A percentile compares a stretch with the other conserved stretches of the same genome.
Conservation (phyloP, 768 basidiomycete genomes). For the Panus rudis region DNA sequence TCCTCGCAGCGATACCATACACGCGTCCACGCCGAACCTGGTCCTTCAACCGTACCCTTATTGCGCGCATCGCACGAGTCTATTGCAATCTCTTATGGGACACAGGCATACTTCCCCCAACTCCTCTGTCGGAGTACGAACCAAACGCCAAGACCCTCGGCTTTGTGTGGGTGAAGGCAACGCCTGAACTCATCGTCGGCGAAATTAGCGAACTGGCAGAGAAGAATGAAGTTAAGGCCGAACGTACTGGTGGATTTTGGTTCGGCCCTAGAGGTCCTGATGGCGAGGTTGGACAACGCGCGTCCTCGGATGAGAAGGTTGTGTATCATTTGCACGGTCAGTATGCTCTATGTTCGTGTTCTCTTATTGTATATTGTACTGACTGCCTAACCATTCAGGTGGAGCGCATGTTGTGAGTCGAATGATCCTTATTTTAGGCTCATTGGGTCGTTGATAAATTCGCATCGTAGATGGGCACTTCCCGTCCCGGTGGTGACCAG, state of each 20-base stretch:
- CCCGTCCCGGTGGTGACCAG: neutral
- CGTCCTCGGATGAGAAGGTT: constrained; percentile 14
- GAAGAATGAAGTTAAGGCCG: constrained; percentile 15
- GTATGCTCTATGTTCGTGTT: constrained; percentile 8
- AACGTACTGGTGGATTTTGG: constrained; percentile 20
- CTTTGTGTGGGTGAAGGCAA: constrained; percentile 10
- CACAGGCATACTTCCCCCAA: no score
- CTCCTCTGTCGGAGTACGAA: no score
- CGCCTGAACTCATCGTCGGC: constrained; percentile 5
- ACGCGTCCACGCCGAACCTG: constrained; percentile 7
- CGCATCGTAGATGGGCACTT: constrained; percentile 1
- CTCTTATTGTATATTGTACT: constrained; percentile 1
- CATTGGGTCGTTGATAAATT: neutral
- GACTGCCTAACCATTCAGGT: constrained; percentile 16
- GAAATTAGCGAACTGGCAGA: constrained; percentile 20
- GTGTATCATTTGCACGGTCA: constrained; percentile 16
- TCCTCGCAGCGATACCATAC: constrained; percentile 2
- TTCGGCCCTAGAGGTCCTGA: constrained; percentile 5
- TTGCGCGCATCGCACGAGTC: no score
- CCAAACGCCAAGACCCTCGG: neutral
- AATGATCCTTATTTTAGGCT: neutral
- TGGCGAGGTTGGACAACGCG: constrained; percentile 3
- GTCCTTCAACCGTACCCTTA: constrained; percentile 7
- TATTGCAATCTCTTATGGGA: no score
- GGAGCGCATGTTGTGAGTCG: constrained; percentile 20